Evolutionary conservation across 2,329 filamentous ascomycete species (phyloP).

Genomic region (Paraphoma chrysanthemicola): DNA sequence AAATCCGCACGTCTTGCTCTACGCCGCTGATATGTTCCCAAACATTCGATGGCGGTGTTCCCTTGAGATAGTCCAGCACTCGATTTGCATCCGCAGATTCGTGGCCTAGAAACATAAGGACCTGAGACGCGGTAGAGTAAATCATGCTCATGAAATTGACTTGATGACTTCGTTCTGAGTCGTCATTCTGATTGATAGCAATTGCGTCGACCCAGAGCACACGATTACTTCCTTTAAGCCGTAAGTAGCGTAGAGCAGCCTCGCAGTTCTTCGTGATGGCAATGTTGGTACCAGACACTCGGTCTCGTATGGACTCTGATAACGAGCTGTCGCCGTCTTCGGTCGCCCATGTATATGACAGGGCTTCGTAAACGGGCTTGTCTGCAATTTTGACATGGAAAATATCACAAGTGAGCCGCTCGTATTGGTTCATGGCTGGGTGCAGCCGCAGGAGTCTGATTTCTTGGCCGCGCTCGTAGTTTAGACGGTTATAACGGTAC

Average conservation of each 20-base stretch:
- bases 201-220: not conserved
- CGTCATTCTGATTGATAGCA: not conserved
- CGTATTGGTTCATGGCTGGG: not conserved
- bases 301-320: not conserved
- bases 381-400: not conserved
- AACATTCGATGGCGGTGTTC: not conserved
- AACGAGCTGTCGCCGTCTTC: not conserved
- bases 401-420: not conserved
- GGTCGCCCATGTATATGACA: conserved; percentile 4
- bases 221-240: not conserved
- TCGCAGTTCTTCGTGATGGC: not conserved
- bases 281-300: not conserved
- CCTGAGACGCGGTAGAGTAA: not conserved
- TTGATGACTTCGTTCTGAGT: not conserved
- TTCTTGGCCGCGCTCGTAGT: not conserved
- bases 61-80: conserved; percentile 11
- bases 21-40: not conserved
- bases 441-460: not conserved
- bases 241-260: not conserved
- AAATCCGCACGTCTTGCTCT: not conserved
- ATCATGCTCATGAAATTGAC: not conserved
- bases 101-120: not conserved
- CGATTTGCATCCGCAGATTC: not conserved
- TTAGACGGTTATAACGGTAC: not conserved
- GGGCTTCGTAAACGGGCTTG: not conserved